Base-by-base conservation (phyloP, 192 early-diverging fungal genomes). In the Coemansia sp. region DNA sequence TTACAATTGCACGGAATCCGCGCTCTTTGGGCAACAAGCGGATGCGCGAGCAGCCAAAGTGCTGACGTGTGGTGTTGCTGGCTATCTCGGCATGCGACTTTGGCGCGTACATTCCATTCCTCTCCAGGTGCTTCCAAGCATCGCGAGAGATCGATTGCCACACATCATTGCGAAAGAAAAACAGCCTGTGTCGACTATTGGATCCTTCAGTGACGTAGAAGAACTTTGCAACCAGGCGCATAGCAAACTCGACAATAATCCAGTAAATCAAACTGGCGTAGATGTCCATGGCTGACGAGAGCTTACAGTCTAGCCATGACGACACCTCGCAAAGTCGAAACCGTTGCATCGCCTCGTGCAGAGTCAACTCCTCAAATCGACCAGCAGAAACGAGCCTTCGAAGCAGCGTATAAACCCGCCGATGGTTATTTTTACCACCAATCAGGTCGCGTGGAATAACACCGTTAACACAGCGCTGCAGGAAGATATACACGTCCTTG, bases 161-260 rank as follows among this genome's bases (percentile, higher is more conserved):
- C 6, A 88, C 82, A 32, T 88, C 89, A 55, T 89, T 87, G 16
- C 91, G 88, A 68, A 88, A 94, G 62, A 88, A 94, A 66, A 88
- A 87, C 26, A 93, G 63, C 45, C 65, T 73, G 64, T 88, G 86
- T 49, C 88, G 85, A 43, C 84, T 75, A 11, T 76, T 63, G 3
- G 86, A 79, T 55, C 83, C 80, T 55, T 96, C 92, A 6, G 94
- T 94, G n/a, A 88, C 83, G 57, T 93, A 94, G 64, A 94, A 96
- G 57, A 57, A 83, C 49, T 64, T 85, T 82, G 79, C 69, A 8
- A 94, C 35, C 5, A 94, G 57, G 11, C 84, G 81, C 23, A 89
- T 77, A 12, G 88, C 64, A 45, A 85, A 86, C 10, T 77, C 74
- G 1, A 83, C 61, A 43, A 92, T 67, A 0, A 94, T 52, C 90